Conservation (phyloP, 495 filamentous ascomycete genomes). For the Aspergillus biplanus region DNA sequence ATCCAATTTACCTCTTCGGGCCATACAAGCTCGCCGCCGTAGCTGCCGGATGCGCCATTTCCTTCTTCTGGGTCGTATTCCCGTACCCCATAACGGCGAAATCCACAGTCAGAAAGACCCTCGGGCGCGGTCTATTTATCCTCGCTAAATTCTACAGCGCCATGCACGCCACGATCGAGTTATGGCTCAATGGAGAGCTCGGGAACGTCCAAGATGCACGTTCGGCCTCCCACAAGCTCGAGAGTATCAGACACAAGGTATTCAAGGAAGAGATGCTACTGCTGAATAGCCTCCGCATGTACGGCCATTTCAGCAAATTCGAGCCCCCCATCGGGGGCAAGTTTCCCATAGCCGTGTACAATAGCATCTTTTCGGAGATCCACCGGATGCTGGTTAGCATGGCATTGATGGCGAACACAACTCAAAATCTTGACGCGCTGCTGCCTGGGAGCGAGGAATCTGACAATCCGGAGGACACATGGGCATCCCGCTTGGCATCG, state of each 20-base stretch:
- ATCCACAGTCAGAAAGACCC: slow-evolving; percentile 63
- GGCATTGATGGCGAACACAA: slow-evolving; percentile 62
- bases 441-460: slow-evolving; percentile 12
- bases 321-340: slow-evolving; percentile 44
- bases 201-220: slow-evolving; percentile 49
- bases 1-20: slow-evolving; percentile 67
- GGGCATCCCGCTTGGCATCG: slow-evolving; percentile 33
- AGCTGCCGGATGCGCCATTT: slow-evolving; percentile 67
- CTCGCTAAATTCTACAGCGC: slow-evolving; percentile 73
- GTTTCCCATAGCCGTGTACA: slow-evolving; percentile 38
- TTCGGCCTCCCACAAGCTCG: slow-evolving; percentile 28
- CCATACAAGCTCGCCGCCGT: slow-evolving; percentile 74
- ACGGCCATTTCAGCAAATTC: slow-evolving; percentile 40
- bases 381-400: slow-evolving; percentile 64
- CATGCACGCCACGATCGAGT: slow-evolving; percentile 65
- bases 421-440: slow-evolving; percentile 31
- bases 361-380: slow-evolving; percentile 38
- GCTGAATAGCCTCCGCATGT: slow-evolving; percentile 34
- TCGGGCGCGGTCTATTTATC: slow-evolving; percentile 69
- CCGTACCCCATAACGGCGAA: slow-evolving; percentile 74
- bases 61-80: slow-evolving; percentile 80
- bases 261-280: slow-evolving; percentile 43
- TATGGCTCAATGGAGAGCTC: slow-evolving; percentile 59
- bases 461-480: slow-evolving; percentile 21
- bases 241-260: slow-evolving; percentile 30